These are phyloP conservation scores for Cordyceps cicadae DNA, from an alignment of 2,329 filamentous ascomycete species.

Conservation along the genomic window DNA sequence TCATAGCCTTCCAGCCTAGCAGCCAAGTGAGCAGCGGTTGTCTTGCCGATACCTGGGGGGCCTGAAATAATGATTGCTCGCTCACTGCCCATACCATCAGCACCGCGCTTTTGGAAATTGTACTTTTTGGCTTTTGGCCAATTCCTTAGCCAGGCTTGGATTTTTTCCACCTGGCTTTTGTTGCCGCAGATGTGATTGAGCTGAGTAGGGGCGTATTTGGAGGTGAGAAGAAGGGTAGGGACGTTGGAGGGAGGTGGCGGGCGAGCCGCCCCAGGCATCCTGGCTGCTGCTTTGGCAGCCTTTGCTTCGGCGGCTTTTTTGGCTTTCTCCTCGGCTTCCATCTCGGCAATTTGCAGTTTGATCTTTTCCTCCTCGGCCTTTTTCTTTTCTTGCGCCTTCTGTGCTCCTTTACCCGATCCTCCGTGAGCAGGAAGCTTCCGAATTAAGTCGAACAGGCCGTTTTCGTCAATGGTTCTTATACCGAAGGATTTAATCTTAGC, in stretches of 20 bases:
- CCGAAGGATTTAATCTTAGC: conserved; percentile 71
- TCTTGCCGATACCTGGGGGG: conserved; percentile 94
- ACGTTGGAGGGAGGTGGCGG: conserved; percentile 26
- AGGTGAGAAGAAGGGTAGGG: conserved; percentile 72
- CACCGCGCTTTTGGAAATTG: conserved; percentile 72
- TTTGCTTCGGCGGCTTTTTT: conserved; percentile 45
- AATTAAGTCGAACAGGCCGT: conserved; percentile 84
- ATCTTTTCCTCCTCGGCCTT: conserved; percentile 78
- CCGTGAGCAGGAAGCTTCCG: conserved; percentile 73
- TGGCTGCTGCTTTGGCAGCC: conserved; percentile 35
- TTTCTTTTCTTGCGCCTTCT: conserved; percentile 76
- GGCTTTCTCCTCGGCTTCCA: conserved; percentile 71
- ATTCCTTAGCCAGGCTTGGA: conserved; percentile 76
- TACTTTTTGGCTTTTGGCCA: conserved; percentile 74
- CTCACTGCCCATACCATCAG: conserved; percentile 74
- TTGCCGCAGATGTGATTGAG: conserved; percentile 91
- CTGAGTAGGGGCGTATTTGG: conserved; percentile 84
- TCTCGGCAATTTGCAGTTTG: conserved; percentile 69
- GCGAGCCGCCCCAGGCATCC: conserved; percentile 18
- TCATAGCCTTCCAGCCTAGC: conserved; percentile 91
- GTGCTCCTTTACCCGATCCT: conserved; percentile 79
- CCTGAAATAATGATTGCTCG: conserved; percentile 93
- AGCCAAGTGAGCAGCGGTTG: conserved; percentile 88
- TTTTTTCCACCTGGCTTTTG: conserved; percentile 79
- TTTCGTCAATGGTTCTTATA: conserved; percentile 89